These are phyloP conservation scores for Euphorbia celastroides DNA, from an alignment of 441 rosid genomes.

Conservation along the genomic window DNA sequence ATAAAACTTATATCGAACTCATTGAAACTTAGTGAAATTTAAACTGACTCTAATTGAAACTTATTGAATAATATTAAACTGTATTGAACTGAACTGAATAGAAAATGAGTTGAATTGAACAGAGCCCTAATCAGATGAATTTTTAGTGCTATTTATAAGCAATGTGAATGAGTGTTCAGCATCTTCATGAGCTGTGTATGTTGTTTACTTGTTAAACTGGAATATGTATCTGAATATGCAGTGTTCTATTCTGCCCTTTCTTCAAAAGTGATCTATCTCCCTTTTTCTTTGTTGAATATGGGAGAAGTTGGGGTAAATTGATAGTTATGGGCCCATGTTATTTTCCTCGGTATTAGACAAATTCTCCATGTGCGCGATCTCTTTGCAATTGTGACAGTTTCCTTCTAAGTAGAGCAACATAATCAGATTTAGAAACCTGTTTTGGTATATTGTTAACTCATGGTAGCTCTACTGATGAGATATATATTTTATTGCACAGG, in stretches of 20 bases:
- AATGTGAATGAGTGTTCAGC: not conserved
- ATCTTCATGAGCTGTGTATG: not conserved
- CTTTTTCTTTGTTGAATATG: not conserved
- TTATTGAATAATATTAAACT: no score
- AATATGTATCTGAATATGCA: not conserved
- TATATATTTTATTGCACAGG: conserved; percentile 40
- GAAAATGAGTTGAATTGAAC: no score
- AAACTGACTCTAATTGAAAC: no score
- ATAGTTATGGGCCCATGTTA: no score
- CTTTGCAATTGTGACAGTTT: not conserved
- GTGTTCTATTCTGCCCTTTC: not conserved
- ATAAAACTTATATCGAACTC: no score
- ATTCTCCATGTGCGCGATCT: not conserved
- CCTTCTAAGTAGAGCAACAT: not conserved
- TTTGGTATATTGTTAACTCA: not conserved
- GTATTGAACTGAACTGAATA: no score
- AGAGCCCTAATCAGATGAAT: no score
- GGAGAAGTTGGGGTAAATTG: not conserved
- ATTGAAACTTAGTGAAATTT: no score
- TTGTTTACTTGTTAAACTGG: not conserved
- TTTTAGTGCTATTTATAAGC: not conserved
- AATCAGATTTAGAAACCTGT: not conserved
- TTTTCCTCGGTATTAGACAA: not conserved
- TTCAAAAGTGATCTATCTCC: not conserved
- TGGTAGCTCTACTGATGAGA: conserved; percentile 8